These are phyloP conservation scores for Yamadazyma sp. DNA, from an alignment of 1,139 yeast species.

Conservation along the genomic window DNA sequence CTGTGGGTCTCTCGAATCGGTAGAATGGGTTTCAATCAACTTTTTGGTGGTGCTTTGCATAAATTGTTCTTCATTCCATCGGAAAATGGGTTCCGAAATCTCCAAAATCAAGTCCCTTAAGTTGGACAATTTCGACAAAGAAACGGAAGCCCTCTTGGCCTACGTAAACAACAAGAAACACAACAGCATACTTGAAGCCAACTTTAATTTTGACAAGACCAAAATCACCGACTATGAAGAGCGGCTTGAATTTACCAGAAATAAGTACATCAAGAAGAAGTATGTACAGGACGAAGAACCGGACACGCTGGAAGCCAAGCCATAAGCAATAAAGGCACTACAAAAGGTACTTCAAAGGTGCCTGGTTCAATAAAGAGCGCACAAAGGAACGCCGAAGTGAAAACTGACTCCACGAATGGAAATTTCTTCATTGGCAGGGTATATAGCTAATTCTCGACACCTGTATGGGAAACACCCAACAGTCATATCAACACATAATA, in stretches of 20 bases:
- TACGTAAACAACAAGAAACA: slow-evolving; percentile 41
- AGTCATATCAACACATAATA: too few relatives aligned
- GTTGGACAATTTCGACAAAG: slow-evolving; percentile 49
- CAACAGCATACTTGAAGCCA: slow-evolving; percentile 40
- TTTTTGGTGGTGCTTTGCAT: slow-evolving; percentile 74
- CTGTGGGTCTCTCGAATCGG: slow-evolving; percentile 63
- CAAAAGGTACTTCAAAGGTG: too few relatives aligned
- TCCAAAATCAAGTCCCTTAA: slow-evolving; percentile 51
- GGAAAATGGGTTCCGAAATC: slow-evolving; percentile 53
- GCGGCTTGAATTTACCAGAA: slow-evolving; percentile 43
- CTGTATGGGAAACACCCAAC: too few relatives aligned
- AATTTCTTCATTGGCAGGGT: slow-evolving; percentile 60
- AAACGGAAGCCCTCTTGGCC: slow-evolving; percentile 37
- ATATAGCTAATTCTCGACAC: too few relatives aligned
- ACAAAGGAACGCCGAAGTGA: slow-evolving; percentile 47
- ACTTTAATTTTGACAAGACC: slow-evolving; percentile 20
- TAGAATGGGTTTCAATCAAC: slow-evolving; percentile 89
- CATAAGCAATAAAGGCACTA: slow-evolving; percentile 47
- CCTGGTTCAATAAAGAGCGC: too few relatives aligned
- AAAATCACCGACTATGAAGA: slow-evolving; percentile 39
- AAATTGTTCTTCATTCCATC: slow-evolving; percentile 68
- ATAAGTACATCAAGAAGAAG: slow-evolving; percentile 48
- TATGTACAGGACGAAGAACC: slow-evolving; percentile 31
- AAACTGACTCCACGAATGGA: slow-evolving; percentile 16
- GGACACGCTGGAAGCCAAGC: too few relatives aligned